phyloP scores from a whole-genome alignment of 495 filamentous ascomycete genomes.

The Hypoxylon cercidicola region DNA sequence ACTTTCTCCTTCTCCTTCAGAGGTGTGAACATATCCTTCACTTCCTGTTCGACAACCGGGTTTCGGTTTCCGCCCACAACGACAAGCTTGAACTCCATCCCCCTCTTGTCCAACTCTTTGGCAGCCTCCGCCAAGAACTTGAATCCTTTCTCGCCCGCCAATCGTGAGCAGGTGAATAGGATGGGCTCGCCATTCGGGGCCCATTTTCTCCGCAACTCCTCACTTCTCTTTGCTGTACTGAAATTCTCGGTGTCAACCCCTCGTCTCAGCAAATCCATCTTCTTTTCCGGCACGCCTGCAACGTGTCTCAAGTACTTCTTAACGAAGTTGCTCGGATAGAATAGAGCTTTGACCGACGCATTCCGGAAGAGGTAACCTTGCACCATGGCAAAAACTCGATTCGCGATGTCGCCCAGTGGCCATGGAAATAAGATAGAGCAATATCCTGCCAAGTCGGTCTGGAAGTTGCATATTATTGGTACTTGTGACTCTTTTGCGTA shows the following conservation, averaged over 20 bases:
- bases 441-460: constrained; percentile 72
- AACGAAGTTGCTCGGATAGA: constrained; percentile 69
- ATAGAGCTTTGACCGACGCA: constrained; percentile 65
- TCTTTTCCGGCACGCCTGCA: constrained; percentile 55
- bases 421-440: constrained; percentile 68
- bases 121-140: constrained; percentile 67
- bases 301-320: constrained; percentile 63
- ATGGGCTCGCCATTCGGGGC: constrained; percentile 68
- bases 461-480: constrained; percentile 69
- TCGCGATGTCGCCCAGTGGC: constrained; percentile 64
- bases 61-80: constrained; percentile 72
- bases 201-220: constrained; percentile 57
- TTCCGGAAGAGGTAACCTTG: constrained; percentile 70
- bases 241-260: constrained; percentile 71
- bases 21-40: constrained; percentile 60
- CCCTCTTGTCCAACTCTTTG: constrained; percentile 58
- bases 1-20: constrained; percentile 59
- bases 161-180: constrained; percentile 66
- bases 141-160: constrained; percentile 74
- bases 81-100: constrained; percentile 66
- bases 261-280: constrained; percentile 64
- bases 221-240: constrained; percentile 58
- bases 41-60: constrained; percentile 63
- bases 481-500: constrained; percentile 60
- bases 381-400: constrained; percentile 63